Evolutionary conservation across 1,139 yeast species (phyloP), one percentile per base, ranked within the genome.

Genomic region (Eremothecium sinecaudum): DNA sequence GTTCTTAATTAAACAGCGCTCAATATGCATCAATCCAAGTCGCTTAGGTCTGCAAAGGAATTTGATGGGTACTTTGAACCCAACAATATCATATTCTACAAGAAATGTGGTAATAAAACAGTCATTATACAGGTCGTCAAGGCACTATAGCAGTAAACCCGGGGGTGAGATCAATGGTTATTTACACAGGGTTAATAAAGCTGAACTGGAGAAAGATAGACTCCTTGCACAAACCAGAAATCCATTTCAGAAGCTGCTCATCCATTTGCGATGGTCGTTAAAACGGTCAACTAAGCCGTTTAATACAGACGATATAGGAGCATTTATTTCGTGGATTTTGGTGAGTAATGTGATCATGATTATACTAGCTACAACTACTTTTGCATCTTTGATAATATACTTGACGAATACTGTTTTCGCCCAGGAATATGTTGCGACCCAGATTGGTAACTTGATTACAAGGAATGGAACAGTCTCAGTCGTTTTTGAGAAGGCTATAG

Each of bases 401-500:
- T 70, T 90, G 3, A 63, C 80, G 56, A 86, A 86, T 53, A 82
- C 95, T 0, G 87, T 86, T 7, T 75, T 82, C 51, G 94, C 94
- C 1, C 94, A 87, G 52, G 96, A 87, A 52, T 73, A 76, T 41
- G 79, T 87, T 28, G 97, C 96, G 1, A 65, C 79, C 33, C 69
- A 72, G 45, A 66, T 86, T 24, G 97, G 97, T 7, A 82, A 81
- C 49, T 63, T 82, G 37, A 71, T 90, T 39, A 87, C 98, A 10
- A 73, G 73, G 44, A 90, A 86, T 49, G 76, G 93, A 2, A 83
- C 86, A n/a, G 61, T 87, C 46, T 76, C 81, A 0, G 95, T 90
- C 9, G 77, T 84, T 1, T 90, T 90, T 53, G 98, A 90, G 53
- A 79, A 75, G 52, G 98, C 98, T 2, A 82, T 87, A 39, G 94